Evolutionary conservation across 1,284 basidiomycete species (phyloP), one percentile per base, ranked within the genome.

Genomic region (Ustilago trichophora): DNA sequence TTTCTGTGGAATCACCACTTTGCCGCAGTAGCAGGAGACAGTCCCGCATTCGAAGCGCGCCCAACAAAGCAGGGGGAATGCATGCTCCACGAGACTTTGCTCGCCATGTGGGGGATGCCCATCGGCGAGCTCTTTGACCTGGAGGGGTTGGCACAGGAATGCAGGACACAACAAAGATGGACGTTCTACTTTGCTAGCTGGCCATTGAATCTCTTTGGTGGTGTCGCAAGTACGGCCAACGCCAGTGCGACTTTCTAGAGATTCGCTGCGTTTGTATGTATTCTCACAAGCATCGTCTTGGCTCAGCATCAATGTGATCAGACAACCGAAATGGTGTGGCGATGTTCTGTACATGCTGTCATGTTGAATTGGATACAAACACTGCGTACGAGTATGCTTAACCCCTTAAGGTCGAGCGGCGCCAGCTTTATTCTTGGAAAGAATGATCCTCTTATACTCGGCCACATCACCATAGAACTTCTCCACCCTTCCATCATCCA

Each of bases 381-480:
- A n/a, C n/a, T n/a, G n/a, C n/a, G n/a, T n/a, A n/a, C n/a, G n/a
- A n/a, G n/a, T n/a, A n/a, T n/a, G n/a, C 11, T 33, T n/a, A 15
- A 10, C 24, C 10, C 6, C 5, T 44, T 15, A 31, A 4, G 48
- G 42, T 18, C 42, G 19, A 3, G 48, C 37, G 8, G 37, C 41
- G 11, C 24, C 21, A 21, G 48, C 47, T 63, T 77, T 76, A 52
- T 76, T 76, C 46, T 62, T 72, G 41, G 59, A 59, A 12, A 79
- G 42, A 50, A 77, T 73, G 75, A 86, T 74, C 56, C 88, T 89
- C 89, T 97, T 97, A 85, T 97, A 97, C 36, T 87, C 88, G 69
- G 91, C 87, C 2, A 97, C 94, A 76, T 95, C 92, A 42, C 93
- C 93, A 80, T 84, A 87, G 85, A 94, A 96, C 82, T 93, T 92